Evolutionary conservation across 768 basidiomycete species (phyloP).

Genomic region (Serendipita sp.): DNA sequence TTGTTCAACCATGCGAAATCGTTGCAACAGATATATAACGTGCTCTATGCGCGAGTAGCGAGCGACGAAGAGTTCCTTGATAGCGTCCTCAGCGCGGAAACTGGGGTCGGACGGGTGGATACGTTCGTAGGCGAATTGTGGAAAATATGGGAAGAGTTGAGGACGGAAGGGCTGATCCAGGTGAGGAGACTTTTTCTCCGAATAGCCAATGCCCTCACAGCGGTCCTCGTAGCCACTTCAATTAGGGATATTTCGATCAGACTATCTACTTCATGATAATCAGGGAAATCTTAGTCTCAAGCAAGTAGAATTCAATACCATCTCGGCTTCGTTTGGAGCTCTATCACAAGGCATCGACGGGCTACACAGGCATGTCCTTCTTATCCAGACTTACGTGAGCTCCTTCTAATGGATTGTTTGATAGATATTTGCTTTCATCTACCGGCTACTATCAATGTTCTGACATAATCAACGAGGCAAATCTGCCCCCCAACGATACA

Average conservation of each 20-base stretch:
- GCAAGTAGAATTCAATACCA: conserved; percentile 98
- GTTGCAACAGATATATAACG: conserved; percentile 68
- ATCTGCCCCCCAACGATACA: conserved; percentile 62
- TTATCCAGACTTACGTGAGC: background rate
- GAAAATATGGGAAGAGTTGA: conserved; percentile 66
- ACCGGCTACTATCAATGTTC: conserved; percentile 55
- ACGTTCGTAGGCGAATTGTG: conserved; percentile 76
- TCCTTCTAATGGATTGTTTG: background rate
- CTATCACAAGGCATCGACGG: conserved; percentile 52
- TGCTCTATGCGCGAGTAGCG: conserved; percentile 71
- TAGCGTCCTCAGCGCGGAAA: conserved; percentile 61
- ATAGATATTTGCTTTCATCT: conserved; percentile 48
- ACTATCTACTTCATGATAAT: conserved; percentile 71
- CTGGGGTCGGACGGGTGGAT: conserved; percentile 69
- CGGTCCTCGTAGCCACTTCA: conserved; percentile 66
- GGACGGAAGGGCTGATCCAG: conserved; percentile 46
- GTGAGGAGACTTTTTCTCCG: conserved; percentile 20
- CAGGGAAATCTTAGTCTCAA: conserved; percentile 38
- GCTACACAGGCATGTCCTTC: conserved; percentile 51
- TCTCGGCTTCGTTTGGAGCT: conserved; percentile 78
- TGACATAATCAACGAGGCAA: conserved; percentile 33
- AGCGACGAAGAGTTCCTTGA: conserved; percentile 70
- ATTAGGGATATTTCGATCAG: conserved; percentile 84
- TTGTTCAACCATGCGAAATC: conserved; percentile 49
- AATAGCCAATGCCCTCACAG: no score